A percentile compares a stretch with the other conserved stretches of the same genome.
Evolutionary conservation across 2,329 filamentous ascomycete genomes (phyloP).

Genomic region (Neofusicoccum ribis): DNA sequence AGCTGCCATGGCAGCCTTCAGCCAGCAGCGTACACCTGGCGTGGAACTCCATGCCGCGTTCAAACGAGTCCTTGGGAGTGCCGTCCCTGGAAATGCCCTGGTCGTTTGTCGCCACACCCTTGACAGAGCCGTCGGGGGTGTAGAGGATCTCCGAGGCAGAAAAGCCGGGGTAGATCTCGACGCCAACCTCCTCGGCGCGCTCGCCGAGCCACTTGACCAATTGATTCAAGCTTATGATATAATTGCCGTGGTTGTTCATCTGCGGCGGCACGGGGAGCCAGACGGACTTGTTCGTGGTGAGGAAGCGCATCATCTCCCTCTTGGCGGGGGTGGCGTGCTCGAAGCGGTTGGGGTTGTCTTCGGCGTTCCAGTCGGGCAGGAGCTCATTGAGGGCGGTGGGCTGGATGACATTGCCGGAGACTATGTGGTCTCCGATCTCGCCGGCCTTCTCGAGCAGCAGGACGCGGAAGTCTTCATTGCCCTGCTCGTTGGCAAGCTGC

Average conservation of each 20-base stretch:
- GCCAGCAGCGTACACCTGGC: constrained; percentile 87
- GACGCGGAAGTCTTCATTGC: constrained; percentile 94
- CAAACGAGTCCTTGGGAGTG: constrained; percentile 84
- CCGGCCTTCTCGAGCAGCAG: constrained; percentile 92
- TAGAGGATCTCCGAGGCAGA: constrained; percentile 93
- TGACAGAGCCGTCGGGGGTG: constrained; percentile 79
- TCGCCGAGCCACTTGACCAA: constrained; percentile 95
- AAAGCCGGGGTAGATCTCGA: constrained; percentile 95
- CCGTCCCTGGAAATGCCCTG: constrained; percentile 80
- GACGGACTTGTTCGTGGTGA: constrained; percentile 77
- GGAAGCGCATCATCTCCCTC: constrained; percentile 86
- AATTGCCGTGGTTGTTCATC: constrained; percentile 98
- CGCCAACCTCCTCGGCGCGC: constrained; percentile 91
- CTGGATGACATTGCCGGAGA: constrained; percentile 94
- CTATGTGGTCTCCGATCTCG: constrained; percentile 90
- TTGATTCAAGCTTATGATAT: constrained; percentile 93
- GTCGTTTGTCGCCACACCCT: constrained; percentile 94
- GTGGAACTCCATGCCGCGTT: constrained; percentile 98
- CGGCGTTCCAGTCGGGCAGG: constrained; percentile 88
- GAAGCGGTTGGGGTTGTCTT: constrained; percentile 86
- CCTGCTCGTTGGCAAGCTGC: constrained; percentile 89
- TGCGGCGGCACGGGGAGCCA: constrained; percentile 88
- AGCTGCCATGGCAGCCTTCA: constrained; percentile 92
- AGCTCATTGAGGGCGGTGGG: constrained; percentile 86
- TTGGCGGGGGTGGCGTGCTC: constrained; percentile 82